Base-by-base conservation (phyloP, 2,329 filamentous ascomycete species). In the Aspergillus glaucus region DNA sequence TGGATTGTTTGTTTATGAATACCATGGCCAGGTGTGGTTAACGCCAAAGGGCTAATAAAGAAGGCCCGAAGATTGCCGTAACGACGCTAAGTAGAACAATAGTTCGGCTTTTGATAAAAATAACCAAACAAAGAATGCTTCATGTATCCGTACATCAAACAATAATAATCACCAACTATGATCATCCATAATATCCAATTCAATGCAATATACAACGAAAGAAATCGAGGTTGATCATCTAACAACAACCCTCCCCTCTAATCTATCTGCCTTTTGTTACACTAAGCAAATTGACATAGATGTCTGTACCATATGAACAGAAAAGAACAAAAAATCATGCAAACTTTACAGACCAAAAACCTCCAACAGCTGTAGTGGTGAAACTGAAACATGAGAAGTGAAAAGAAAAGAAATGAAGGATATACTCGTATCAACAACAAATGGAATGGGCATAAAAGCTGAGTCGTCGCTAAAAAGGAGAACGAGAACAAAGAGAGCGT, bases 401-500 rank as follows among this genome's bases (percentile, higher is more conserved):
- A 49, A 40, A 45, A 12, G 44, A 19, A 24, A 50, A 39, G 45
- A 50, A 34, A 44, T 7, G 19, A 28, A 26, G 19, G 44, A 51
- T 54, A 54, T 48, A 55, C 56, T 53, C 52, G 52, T 54, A 46
- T 48, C 48, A 41, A 45, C 19, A 43, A 30, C 46, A 21, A 40
- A 44, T 43, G 44, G 50, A 41, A 47, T 48, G 32, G 47, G 50
- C 14, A 19, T 40, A 54, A 41, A 47, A 55, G 48, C 42, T 46
- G 54, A 56, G 34, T 51, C 48, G 54, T 58, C 56, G 55, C 62
- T 64, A 61, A 55, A 50, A 49, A 61, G 60, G 48, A 50, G 56
- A 52, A 56, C 3, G 5, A 6, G 22, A 49, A 47, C 17, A 40
- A 19, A 30, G 26, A 30, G 26, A 49, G 46, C 17, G 19, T 19